A percentile compares a stretch with the other conserved stretches of the same genome.
Conservation (phyloP, 2,329 filamentous ascomycete species). For the Diaporthe eres region DNA sequence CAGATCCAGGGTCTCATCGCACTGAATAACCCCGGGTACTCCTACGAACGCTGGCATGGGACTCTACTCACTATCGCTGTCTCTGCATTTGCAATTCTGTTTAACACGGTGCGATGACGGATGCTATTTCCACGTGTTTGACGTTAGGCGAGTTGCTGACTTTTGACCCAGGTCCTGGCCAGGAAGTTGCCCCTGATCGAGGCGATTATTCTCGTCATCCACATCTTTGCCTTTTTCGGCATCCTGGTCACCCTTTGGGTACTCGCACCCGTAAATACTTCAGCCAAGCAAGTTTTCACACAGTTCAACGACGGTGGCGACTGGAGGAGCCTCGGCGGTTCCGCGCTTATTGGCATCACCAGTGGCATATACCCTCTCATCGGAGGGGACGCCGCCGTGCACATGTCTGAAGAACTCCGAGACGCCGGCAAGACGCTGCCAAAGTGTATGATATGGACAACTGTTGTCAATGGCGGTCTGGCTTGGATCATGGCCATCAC, state of each 20-base stretch:
- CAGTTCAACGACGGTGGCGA: slow-evolving; percentile 50
- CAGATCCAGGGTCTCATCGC: slow-evolving; percentile 60
- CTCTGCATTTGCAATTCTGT: slow-evolving; percentile 55
- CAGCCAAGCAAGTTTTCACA: slow-evolving; percentile 48
- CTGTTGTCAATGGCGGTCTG: slow-evolving; percentile 51
- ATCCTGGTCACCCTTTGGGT: slow-evolving; percentile 57
- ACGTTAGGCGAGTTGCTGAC: neutral
- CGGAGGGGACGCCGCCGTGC: slow-evolving; percentile 50
- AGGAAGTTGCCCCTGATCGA: slow-evolving; percentile 58
- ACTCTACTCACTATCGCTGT: slow-evolving; percentile 60
- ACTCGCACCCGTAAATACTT: slow-evolving; percentile 49
- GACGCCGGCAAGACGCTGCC: slow-evolving; percentile 48
- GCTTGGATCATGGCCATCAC: slow-evolving; percentile 43
- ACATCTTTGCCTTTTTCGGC: slow-evolving; percentile 59
- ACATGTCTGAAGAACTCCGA: slow-evolving; percentile 53
- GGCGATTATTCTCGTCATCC: slow-evolving; percentile 58
- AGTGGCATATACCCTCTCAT: slow-evolving; percentile 53
- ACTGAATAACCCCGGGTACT: slow-evolving; percentile 53
- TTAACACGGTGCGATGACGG: slow-evolving; percentile 56
- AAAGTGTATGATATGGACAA: slow-evolving; percentile 51
- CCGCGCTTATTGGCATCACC: slow-evolving; percentile 56
- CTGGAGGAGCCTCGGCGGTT: slow-evolving; percentile 51
- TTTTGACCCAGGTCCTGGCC: slow-evolving; percentile 47
- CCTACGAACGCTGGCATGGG: slow-evolving; percentile 57
- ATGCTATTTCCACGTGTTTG: no score